Evolutionary conservation across 1,284 basidiomycete species (phyloP).

Genomic region (Thecaphora thlaspeos): DNA sequence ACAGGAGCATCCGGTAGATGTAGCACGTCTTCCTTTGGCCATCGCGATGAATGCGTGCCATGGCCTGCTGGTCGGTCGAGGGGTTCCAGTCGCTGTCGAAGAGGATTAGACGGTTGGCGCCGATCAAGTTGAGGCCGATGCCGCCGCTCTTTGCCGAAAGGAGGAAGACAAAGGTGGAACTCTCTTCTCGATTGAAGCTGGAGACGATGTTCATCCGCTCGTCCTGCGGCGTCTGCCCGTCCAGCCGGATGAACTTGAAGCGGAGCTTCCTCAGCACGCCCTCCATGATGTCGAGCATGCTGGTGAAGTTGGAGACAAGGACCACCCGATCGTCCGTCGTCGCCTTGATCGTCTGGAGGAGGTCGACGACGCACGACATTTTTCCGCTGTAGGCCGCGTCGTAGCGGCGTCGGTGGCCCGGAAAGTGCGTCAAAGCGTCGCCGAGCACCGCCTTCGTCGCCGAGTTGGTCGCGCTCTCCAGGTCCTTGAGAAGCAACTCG

Average conservation of each 20-base stretch:
- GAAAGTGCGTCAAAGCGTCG: slow-evolving; percentile 65
- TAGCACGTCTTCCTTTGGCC: slow-evolving; percentile 94
- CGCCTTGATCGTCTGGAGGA: slow-evolving; percentile 48
- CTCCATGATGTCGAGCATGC: slow-evolving; percentile 78
- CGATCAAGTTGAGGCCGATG: slow-evolving; percentile 97
- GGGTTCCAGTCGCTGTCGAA: slow-evolving; percentile 99
- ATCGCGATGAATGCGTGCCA: slow-evolving; percentile 98
- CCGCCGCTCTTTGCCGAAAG: slow-evolving; percentile 98
- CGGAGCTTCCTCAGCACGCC: slow-evolving; percentile 61
- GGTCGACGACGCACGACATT: slow-evolving; percentile 81
- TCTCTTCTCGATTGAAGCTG: slow-evolving; percentile 91
- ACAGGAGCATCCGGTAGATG: slow-evolving; percentile 95
- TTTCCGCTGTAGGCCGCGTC: slow-evolving; percentile 51
- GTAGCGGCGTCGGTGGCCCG: slow-evolving; percentile 59
- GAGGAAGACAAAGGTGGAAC: slow-evolving; percentile 92
- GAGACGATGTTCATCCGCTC: slow-evolving; percentile 97
- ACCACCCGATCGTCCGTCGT: slow-evolving; percentile 84
- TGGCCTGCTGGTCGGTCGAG: slow-evolving; percentile 94
- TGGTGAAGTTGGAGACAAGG: slow-evolving; percentile 96
- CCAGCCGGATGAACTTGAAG: slow-evolving; percentile 87
- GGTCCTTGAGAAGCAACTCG: slow-evolving; percentile 80
- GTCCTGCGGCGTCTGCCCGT: slow-evolving; percentile 87
- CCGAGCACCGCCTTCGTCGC: slow-evolving; percentile 69
- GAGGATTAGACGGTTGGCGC: slow-evolving; percentile 90
- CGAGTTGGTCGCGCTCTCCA: slow-evolving; percentile 77